phyloP scores from a whole-genome alignment of 768 basidiomycete species.

The Hypholoma sublateritium region DNA sequence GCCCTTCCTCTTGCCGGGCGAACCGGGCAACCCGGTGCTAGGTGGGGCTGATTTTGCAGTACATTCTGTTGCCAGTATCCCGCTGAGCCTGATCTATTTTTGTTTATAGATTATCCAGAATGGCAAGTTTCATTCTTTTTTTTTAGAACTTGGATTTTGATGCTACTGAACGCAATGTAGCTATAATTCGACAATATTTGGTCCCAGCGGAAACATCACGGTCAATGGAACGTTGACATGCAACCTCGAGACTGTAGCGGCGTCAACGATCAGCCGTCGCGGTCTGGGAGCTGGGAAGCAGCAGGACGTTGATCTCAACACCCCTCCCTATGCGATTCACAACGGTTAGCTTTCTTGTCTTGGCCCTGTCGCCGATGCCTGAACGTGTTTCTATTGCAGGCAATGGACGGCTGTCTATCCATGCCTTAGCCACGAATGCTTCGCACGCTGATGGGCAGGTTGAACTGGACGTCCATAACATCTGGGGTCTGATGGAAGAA shows the following conservation, averaged over 20 bases:
- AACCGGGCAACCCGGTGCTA: conserved; percentile 48
- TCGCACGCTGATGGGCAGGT: conserved; percentile 62
- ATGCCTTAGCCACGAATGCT: conserved; percentile 69
- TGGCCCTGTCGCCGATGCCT: background rate
- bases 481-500: conserved; percentile 74
- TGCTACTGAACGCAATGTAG: conserved; percentile 30
- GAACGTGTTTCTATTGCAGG: conserved; percentile 30
- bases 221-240: conserved; percentile 66
- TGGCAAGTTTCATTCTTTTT: conserved; percentile 42
- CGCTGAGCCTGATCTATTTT: conserved; percentile 6
- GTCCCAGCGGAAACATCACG: conserved; percentile 74
- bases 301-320: conserved; percentile 48
- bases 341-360: conserved; percentile 46
- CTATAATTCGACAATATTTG: conserved; percentile 61
- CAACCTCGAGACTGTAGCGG: conserved; percentile 15
- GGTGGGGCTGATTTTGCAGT: conserved; percentile 19
- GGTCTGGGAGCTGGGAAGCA: conserved; percentile 52
- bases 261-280: conserved; percentile 32
- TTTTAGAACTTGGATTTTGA: background rate
- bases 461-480: conserved; percentile 69
- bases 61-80: conserved; percentile 3
- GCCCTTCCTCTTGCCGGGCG: conserved; percentile 59
- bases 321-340: conserved; percentile 69
- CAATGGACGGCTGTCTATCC: conserved; percentile 47
- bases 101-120: conserved; percentile 57